These are phyloP conservation scores for Cucurbitaria berberidis DNA, from an alignment of 2,329 filamentous ascomycete species.

Conservation along the genomic window DNA sequence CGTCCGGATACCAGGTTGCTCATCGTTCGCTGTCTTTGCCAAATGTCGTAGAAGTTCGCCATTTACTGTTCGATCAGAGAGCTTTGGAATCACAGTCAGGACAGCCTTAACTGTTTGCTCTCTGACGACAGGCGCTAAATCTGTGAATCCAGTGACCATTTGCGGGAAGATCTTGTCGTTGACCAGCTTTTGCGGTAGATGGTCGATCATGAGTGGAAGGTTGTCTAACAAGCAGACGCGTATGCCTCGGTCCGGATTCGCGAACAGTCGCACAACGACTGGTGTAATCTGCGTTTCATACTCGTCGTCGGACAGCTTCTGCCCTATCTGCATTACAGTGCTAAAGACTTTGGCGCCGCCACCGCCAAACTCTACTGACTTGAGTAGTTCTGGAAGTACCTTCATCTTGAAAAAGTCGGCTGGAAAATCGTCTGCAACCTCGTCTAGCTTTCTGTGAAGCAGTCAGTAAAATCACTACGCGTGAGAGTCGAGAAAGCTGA, in stretches of 20 bases:
- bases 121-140: slow-evolving; percentile 85
- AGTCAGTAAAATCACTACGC: slow-evolving; percentile 14
- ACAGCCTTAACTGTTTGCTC: slow-evolving; percentile 97
- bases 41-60: slow-evolving; percentile 89
- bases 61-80: slow-evolving; percentile 92
- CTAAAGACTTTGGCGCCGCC: slow-evolving; percentile 89
- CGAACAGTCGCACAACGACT: slow-evolving; percentile 84
- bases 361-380: slow-evolving; percentile 97
- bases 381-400: slow-evolving; percentile 91
- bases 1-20: slow-evolving; percentile 94
- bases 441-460: slow-evolving; percentile 70
- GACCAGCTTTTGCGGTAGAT: slow-evolving; percentile 83
- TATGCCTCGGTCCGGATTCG: slow-evolving; percentile 88
- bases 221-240: slow-evolving; percentile 90
- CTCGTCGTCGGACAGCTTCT: slow-evolving; percentile 86
- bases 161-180: slow-evolving; percentile 98
- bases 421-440: slow-evolving; percentile 89
- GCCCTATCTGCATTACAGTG: slow-evolving; percentile 87
- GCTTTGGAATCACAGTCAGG: slow-evolving; percentile 81
- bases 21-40: slow-evolving; percentile 95
- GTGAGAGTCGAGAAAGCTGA: slow-evolving; percentile 29
- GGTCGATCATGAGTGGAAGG: slow-evolving; percentile 88
- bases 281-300: slow-evolving; percentile 85
- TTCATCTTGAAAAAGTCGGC: slow-evolving; percentile 99
- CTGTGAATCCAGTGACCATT: slow-evolving; percentile 94